Evolutionary conservation across 805 yeast species (phyloP).

Genomic region (Saccharomycopsis vini): DNA sequence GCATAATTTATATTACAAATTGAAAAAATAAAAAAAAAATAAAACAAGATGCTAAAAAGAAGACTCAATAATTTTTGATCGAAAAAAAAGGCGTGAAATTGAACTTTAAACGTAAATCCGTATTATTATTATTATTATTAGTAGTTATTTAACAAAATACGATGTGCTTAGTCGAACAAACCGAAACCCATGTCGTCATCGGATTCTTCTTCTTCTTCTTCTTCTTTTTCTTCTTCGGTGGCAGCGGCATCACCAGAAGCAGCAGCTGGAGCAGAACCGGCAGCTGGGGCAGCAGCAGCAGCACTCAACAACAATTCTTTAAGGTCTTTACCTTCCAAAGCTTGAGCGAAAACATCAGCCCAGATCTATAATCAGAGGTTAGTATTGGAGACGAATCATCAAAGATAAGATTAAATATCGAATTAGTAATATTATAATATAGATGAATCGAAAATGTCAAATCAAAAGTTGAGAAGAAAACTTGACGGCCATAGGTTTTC

Average conservation of each 20-base stretch:
- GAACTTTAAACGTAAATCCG: no score
- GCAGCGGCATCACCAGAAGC: conserved; percentile 41
- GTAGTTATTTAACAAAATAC: no score
- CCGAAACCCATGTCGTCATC: conserved; percentile 90
- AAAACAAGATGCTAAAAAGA: neutral
- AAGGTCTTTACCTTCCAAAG: conserved; percentile 71
- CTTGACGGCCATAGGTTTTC: no score
- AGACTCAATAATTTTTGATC: conserved; percentile 2
- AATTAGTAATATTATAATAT: no score
- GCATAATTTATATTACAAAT: no score
- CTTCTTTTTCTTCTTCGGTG: conserved; percentile 50
- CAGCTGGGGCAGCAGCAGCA: conserved; percentile 43
- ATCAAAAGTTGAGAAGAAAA: no score
- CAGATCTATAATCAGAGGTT: conserved; percentile 52
- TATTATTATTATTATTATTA: no score
- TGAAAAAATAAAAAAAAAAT: neutral
- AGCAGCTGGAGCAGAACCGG: conserved; percentile 36
- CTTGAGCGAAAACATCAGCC: conserved; percentile 78
- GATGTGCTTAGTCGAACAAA: conserved; percentile 71
- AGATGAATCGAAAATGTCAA: no score
- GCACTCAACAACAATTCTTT: conserved; percentile 54
- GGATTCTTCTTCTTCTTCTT: conserved; percentile 54
- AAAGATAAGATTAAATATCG: no score
- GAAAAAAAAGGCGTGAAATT: no score
- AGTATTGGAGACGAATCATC: no score